These are phyloP conservation scores for Fraxinus angustifolia DNA, from an alignment of 305 asterid species.

Conservation along the genomic window DNA sequence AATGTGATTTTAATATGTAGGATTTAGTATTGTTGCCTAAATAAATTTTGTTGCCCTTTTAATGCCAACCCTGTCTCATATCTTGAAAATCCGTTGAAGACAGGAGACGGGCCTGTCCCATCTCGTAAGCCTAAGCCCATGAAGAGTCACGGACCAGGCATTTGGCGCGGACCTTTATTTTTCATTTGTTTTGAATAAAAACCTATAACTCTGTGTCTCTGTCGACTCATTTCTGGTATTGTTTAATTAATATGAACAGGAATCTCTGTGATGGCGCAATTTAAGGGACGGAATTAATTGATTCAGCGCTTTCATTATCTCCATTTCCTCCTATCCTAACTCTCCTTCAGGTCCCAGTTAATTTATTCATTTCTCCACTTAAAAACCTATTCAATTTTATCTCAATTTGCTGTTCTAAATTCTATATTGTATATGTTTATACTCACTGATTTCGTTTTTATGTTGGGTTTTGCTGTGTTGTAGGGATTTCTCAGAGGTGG, in stretches of 20 bases:
- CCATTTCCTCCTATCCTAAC: constrained; percentile 2
- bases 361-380: background rate
- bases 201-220: background rate
- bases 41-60: too few species aligned
- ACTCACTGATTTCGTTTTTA: background rate
- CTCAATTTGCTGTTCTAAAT: background rate
- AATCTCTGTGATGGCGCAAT: constrained; percentile 28
- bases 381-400: background rate
- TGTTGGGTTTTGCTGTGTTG: background rate
- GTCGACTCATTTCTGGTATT: constrained; percentile 14
- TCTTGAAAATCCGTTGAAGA: background rate
- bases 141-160: background rate
- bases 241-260: constrained; percentile 25
- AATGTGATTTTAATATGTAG: too few species aligned
- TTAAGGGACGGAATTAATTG: constrained; percentile 15
- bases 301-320: background rate
- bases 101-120: background rate
- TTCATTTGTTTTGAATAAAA: background rate
- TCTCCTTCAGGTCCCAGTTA: constrained; percentile 16
- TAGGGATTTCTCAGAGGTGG: background rate
- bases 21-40: too few species aligned
- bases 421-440: background rate
- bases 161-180: background rate
- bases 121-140: background rate
- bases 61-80: background rate